Evolutionary conservation across 352 stramenopile genomes (phyloP).

Genomic region (Phytophthora fragariae): DNA sequence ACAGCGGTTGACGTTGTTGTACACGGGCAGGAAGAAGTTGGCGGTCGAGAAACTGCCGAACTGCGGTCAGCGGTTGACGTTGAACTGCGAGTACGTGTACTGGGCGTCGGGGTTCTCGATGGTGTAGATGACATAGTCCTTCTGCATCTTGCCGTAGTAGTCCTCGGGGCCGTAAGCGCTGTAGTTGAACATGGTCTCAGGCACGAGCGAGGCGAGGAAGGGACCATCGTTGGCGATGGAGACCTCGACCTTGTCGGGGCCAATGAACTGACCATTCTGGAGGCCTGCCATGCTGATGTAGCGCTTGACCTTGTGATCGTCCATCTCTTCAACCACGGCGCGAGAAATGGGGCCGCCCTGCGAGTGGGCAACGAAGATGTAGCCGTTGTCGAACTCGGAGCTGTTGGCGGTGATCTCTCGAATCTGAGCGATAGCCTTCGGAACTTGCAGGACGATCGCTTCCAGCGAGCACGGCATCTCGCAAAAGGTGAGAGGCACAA

Average conservation of each 20-base stretch:
- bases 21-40: constrained; percentile 44
- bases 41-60: constrained; percentile 25
- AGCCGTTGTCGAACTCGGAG: constrained; percentile 40
- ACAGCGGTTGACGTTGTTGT: constrained; percentile 43
- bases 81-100: constrained; percentile 39
- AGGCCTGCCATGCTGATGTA: constrained; percentile 49
- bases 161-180: constrained; percentile 20
- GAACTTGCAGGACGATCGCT: constrained; percentile 38
- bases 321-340: constrained; percentile 52
- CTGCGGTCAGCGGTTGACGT: constrained; percentile 43
- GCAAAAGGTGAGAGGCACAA: constrained; percentile 48
- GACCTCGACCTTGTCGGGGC: constrained; percentile 30
- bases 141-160: constrained; percentile 43
- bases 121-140: constrained; percentile 39
- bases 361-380: constrained; percentile 55
- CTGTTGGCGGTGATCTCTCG: constrained; percentile 31
- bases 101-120: constrained; percentile 37
- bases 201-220: constrained; percentile 21
- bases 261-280: constrained; percentile 58
- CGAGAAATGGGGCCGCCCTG: constrained; percentile 45
- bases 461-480: constrained; percentile 34
- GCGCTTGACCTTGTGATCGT: constrained; percentile 52
- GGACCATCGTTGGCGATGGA: constrained; percentile 18
- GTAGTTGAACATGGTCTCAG: constrained; percentile 39
- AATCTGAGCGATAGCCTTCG: constrained; percentile 42